phyloP scores from a whole-genome alignment of 2,329 filamentous ascomycete genomes.

The Blastomyces silverae region DNA sequence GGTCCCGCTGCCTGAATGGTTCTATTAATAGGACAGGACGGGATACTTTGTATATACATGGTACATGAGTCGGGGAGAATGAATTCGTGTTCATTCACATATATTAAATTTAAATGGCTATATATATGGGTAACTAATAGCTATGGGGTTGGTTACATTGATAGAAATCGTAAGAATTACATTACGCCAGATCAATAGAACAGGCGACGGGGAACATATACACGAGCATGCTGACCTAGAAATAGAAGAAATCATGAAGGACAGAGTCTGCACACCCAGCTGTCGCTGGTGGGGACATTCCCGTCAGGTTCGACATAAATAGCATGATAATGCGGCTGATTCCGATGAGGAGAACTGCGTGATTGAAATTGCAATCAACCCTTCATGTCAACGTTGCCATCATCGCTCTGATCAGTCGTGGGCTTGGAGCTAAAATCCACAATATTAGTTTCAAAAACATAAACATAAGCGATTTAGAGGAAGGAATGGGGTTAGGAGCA shows the following conservation, averaged over 20 bases:
- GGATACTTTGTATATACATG: too few species aligned
- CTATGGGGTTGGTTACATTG: background rate
- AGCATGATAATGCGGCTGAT: background rate
- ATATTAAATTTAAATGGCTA: background rate
- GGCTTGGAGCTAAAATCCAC: slow-evolving; percentile 52
- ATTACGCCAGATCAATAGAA: slow-evolving; percentile 1
- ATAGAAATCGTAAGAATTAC: background rate
- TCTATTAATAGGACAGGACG: background rate
- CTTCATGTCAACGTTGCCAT: slow-evolving; percentile 60
- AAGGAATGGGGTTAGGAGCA: background rate
- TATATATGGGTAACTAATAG: background rate
- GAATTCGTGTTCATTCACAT: background rate
- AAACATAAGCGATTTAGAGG: background rate
- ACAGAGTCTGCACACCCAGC: background rate
- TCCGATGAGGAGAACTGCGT: background rate
- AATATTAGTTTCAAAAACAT: slow-evolving; percentile 13
- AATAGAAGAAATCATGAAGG: background rate
- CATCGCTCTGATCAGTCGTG: slow-evolving; percentile 61
- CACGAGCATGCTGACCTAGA: background rate
- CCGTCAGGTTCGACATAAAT: background rate
- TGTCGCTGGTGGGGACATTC: background rate
- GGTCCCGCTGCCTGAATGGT: background rate
- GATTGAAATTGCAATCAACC: background rate
- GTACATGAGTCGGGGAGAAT: background rate
- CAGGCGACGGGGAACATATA: background rate